Percentiles rank a stretch among this genome's conserved stretches.
phyloP scores from a whole-genome alignment of 805 yeast species.

The Candida boleticola region DNA sequence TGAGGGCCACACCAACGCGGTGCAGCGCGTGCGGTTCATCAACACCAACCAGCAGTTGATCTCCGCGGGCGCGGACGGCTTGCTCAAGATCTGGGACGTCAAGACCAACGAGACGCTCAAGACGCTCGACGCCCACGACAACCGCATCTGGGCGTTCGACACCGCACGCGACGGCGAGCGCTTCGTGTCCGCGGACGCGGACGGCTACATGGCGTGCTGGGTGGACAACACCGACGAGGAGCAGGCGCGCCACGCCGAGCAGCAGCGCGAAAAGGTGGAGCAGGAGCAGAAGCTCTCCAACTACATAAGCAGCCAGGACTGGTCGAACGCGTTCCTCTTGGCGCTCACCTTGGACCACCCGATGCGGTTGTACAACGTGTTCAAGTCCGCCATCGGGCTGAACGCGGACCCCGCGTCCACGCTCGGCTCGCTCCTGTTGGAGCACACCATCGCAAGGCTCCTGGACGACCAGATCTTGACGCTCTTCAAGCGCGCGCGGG shows the following conservation, averaged over 20 bases:
- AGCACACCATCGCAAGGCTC: conserved; percentile 56
- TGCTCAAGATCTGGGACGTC: conserved; percentile 86
- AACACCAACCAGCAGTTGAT: conserved; percentile 66
- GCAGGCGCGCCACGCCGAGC: conserved; percentile 33
- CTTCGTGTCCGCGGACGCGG: conserved; percentile 89
- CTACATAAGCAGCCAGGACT: conserved; percentile 66
- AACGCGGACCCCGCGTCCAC: conserved; percentile 47
- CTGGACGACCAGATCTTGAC: conserved; percentile 56
- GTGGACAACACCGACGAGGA: conserved; percentile 75
- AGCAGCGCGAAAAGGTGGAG: conserved; percentile 62
- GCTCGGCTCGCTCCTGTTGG: conserved; percentile 60
- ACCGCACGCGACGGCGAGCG: conserved; percentile 62
- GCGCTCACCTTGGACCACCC: conserved; percentile 90
- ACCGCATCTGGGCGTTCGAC: conserved; percentile 90
- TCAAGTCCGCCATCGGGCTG: conserved; percentile 58
- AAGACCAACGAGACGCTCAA: conserved; percentile 70
- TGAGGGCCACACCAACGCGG: conserved; percentile 93
- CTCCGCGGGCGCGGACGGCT: conserved; percentile 91
- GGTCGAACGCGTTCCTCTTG: conserved; percentile 84
- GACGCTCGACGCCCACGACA: conserved; percentile 87
- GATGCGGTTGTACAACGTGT: conserved; percentile 76
- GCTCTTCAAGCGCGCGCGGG: conserved; percentile 75
- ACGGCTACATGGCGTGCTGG: conserved; percentile 90
- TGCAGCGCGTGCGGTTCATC: conserved; percentile 75
- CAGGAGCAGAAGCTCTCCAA: conserved; percentile 86